phyloP scores from a whole-genome alignment of 768 basidiomycete genomes.

The Collybia sordida region DNA sequence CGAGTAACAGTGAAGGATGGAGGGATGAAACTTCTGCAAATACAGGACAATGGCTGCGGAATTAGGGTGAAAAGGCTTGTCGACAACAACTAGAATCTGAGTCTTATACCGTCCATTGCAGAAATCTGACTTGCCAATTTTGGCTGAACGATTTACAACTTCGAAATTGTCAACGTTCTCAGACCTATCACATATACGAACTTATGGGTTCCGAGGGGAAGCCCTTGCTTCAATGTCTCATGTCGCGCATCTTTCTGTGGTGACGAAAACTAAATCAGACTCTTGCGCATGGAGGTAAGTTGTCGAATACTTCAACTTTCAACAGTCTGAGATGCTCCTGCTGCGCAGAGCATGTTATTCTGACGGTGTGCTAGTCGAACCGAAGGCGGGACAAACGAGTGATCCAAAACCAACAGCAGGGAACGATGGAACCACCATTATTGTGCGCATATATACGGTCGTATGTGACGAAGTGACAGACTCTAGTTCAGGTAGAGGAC shows the following conservation, averaged over 20 bases:
- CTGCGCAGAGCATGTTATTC: conserved; percentile 70
- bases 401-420: conserved; percentile 92
- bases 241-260: conserved; percentile 82
- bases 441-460: conserved; percentile 41
- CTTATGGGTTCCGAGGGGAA: conserved; percentile 97
- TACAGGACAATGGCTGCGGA: conserved; percentile 95
- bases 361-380: conserved; percentile 70
- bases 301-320: not conserved
- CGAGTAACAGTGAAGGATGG: conserved; percentile 92
- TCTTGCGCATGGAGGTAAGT: conserved; percentile 92
- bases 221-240: conserved; percentile 96
- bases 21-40: conserved; percentile 91
- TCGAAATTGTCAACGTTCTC: conserved; percentile 88
- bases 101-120: conserved; percentile 26
- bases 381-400: conserved; percentile 66
- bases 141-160: conserved; percentile 95
- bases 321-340: conserved; percentile 1
- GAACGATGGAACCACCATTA: conserved; percentile 91
- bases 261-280: conserved; percentile 86
- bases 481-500: conserved; percentile 75
- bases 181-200: conserved; percentile 79
- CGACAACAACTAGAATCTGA: conserved; percentile 3
- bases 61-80: conserved; percentile 59
- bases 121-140: conserved; percentile 86
- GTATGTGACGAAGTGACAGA: not conserved